These are phyloP conservation scores for Sideroxylon spinosum DNA, from an alignment of 179 eudicot species.

Conservation along the genomic window DNA sequence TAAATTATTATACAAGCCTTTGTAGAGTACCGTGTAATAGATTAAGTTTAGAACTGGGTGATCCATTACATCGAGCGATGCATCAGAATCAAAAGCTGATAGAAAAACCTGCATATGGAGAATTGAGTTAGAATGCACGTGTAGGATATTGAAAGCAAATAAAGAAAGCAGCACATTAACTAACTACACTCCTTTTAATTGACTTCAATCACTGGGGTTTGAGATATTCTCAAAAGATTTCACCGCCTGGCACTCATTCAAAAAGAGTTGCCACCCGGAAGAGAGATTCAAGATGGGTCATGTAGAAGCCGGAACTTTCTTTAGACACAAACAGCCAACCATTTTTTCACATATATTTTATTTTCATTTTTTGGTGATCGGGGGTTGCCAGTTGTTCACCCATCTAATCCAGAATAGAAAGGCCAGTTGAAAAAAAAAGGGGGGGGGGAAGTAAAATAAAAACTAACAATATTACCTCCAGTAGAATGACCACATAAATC, in stretches of 20 bases:
- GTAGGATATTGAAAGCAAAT: background rate
- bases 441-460: too few species aligned
- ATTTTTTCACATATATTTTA: background rate
- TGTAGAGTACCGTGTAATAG: too few species aligned
- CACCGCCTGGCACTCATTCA: background rate
- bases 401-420: background rate
- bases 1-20: too few species aligned
- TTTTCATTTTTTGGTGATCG: background rate
- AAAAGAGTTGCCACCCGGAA: background rate
- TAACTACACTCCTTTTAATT: background rate
- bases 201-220: background rate
- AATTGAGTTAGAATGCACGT: background rate
- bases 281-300: background rate
- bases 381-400: background rate
- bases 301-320: background rate
- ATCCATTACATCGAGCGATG: too few species aligned
- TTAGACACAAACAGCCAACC: background rate
- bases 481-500: background rate
- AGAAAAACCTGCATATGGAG: conserved; percentile 7
- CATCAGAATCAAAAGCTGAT: too few species aligned
- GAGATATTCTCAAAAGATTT: background rate
- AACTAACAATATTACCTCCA: background rate
- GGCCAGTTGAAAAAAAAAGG: background rate
- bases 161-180: background rate
- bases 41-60: too few species aligned